Evolutionary conservation across 306 rosid genomes (phyloP).

Genomic region (Cucurbita moschata): DNA sequence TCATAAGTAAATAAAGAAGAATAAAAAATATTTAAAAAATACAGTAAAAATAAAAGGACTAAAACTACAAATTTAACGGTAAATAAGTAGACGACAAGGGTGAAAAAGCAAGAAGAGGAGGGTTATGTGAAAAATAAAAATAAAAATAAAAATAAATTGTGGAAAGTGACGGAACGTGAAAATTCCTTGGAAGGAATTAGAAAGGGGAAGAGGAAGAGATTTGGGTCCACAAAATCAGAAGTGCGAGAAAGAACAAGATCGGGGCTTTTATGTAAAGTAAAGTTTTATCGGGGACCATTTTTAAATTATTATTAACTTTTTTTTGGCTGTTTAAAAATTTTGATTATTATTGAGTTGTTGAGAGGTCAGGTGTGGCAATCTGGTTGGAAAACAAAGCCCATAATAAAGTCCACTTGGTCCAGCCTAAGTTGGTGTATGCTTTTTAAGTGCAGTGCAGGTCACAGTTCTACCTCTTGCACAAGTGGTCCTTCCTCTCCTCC

Average conservation of each 20-base stretch:
- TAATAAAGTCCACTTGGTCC: constrained; percentile 3
- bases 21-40: too few relatives aligned
- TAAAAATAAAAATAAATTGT: neutral
- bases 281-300: constrained; percentile 5
- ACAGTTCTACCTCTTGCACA: neutral
- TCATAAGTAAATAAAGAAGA: too few relatives aligned
- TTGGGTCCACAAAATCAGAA: constrained; percentile 66
- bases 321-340: neutral
- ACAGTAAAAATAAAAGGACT: too few relatives aligned
- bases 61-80: too few relatives aligned
- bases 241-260: constrained; percentile 5
- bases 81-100: neutral
- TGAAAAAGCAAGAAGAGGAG: neutral
- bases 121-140: too few relatives aligned
- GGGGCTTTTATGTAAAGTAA: neutral
- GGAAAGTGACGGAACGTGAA: constrained; percentile 41
- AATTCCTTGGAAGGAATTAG: constrained; percentile 30
- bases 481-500: constrained; percentile 1
- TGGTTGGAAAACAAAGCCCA: constrained; percentile 5
- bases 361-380: constrained; percentile 32
- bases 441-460: neutral
- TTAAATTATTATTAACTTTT: neutral
- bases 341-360: neutral
- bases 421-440: neutral
- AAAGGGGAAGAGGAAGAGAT: constrained; percentile 34